These are phyloP conservation scores for Alternaria brassicae DNA, from an alignment of 2,329 filamentous ascomycete species.

Conservation along the genomic window DNA sequence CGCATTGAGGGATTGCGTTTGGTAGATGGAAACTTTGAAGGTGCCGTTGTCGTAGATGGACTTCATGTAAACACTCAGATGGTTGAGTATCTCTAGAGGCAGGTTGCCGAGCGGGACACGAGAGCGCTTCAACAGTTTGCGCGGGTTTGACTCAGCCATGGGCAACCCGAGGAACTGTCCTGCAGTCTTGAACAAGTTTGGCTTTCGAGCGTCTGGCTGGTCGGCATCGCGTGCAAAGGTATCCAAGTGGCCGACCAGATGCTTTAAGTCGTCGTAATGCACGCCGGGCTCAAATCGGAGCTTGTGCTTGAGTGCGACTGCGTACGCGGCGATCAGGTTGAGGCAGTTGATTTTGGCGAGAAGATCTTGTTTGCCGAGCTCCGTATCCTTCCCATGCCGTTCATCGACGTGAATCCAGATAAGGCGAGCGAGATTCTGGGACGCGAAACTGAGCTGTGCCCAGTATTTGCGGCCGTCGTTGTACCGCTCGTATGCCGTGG, in stretches of 20 bases:
- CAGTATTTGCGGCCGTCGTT: conserved; percentile 68
- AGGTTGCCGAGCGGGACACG: conserved; percentile 77
- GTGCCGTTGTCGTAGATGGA: conserved; percentile 63
- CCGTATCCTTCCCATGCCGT: conserved; percentile 55
- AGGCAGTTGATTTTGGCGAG: conserved; percentile 70
- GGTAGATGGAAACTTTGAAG: conserved; percentile 63
- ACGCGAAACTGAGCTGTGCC: conserved; percentile 63
- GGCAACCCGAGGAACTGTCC: conserved; percentile 78
- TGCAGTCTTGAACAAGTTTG: conserved; percentile 60
- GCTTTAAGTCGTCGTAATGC: conserved; percentile 74
- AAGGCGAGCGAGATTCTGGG: conserved; percentile 69
- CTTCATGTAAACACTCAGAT: conserved; percentile 72
- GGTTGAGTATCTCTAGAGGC: conserved; percentile 77
- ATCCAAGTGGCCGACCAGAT: conserved; percentile 73
- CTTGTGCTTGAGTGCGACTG: conserved; percentile 78
- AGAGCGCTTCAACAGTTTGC: conserved; percentile 75
- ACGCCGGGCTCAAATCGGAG: conserved; percentile 83
- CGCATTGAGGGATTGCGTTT: conserved; percentile 66
- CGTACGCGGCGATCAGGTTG: conserved; percentile 79
- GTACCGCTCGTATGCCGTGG: conserved; percentile 76
- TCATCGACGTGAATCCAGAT: conserved; percentile 83
- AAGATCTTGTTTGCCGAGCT: conserved; percentile 68
- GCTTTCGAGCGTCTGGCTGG: conserved; percentile 42
- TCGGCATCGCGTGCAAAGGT: conserved; percentile 70
- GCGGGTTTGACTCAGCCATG: conserved; percentile 77